phyloP scores from a whole-genome alignment of 176 grass and related monocot species.

The Chrysopogon serrulatus region DNA sequence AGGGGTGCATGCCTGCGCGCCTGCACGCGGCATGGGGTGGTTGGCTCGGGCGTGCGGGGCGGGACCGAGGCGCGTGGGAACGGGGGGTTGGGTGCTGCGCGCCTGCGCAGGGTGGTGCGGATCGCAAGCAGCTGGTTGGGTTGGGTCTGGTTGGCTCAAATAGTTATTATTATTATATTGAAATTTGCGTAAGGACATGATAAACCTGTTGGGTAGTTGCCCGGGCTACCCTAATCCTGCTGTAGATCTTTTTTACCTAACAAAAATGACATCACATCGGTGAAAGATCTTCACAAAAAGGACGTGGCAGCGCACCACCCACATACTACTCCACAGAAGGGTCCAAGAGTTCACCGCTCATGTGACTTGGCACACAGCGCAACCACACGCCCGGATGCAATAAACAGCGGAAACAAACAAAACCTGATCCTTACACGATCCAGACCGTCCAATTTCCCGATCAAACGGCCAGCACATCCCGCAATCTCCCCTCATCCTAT shows the following conservation, averaged over 20 bases:
- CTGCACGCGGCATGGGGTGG: no score
- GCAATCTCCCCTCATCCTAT: conserved; percentile 67
- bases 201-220: neutral
- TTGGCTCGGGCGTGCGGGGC: no score
- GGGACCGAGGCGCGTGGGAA: no score
- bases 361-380: conserved; percentile 40
- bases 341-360: conserved; percentile 17
- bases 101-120: no score
- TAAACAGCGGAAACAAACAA: conserved; percentile 16
- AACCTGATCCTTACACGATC: conserved; percentile 75
- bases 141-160: no score
- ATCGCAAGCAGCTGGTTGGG: no score
- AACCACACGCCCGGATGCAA: conserved; percentile 9
- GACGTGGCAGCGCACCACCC: conserved; percentile 23
- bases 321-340: neutral
- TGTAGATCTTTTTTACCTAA: neutral
- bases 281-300: neutral
- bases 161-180: no score
- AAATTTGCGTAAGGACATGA: no score
- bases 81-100: no score
- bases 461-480: conserved; percentile 31
- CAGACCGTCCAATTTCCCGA: neutral
- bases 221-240: neutral
- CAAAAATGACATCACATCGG: neutral
- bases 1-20: no score